Conservation (phyloP, 169 alveolate species). For the Plasmodium gonderi region DNA sequence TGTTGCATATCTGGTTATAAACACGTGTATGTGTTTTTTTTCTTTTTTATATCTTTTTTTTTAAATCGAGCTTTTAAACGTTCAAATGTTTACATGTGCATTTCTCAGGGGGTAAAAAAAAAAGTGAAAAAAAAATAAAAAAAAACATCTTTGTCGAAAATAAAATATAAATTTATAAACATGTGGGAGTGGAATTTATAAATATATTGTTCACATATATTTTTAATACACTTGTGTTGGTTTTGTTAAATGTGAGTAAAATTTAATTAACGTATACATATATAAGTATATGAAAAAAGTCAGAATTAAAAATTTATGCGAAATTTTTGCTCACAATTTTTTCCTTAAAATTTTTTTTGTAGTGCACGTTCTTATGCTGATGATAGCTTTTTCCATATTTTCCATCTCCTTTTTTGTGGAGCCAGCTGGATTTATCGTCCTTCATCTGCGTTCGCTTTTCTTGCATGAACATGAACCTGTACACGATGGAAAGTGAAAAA, state of each 20-base stretch:
- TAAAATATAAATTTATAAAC: neutral
- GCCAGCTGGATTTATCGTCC: slow-evolving; percentile 63
- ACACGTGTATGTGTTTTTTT: neutral
- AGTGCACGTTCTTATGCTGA: slow-evolving; percentile 40
- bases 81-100: neutral
- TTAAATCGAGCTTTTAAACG: neutral
- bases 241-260: neutral
- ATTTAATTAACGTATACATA: neutral
- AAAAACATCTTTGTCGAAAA: neutral
- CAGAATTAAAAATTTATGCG: slow-evolving; percentile 10
- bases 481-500: neutral
- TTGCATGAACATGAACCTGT: slow-evolving; percentile 65
- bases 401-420: slow-evolving; percentile 45
- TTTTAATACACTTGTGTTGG: neutral
- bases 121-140: no score
- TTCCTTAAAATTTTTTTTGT: slow-evolving; percentile 62
- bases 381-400: slow-evolving; percentile 51
- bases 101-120: neutral
- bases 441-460: slow-evolving; percentile 54
- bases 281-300: neutral
- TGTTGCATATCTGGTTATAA: neutral
- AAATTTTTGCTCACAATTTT: slow-evolving; percentile 12
- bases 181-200: neutral
- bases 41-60: neutral
- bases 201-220: no score